Conservation (phyloP, 139 green algal species). For the Chlorella sp. region DNA sequence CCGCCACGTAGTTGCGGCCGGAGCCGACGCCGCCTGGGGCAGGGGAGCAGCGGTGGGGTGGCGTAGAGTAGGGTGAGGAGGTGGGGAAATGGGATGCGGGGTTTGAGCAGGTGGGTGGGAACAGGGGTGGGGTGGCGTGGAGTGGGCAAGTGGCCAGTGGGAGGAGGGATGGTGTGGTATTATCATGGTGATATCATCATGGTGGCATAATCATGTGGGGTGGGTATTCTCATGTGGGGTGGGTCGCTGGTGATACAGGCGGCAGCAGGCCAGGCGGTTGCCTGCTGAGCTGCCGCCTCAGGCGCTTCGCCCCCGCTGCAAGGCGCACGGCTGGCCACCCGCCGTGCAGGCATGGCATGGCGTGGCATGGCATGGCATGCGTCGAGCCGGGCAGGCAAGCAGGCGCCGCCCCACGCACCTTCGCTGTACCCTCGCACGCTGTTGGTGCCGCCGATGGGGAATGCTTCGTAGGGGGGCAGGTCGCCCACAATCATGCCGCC, state of each 20-base stretch:
- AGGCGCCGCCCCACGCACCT: constrained; percentile 34
- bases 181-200: too few relatives aligned
- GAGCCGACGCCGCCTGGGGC: constrained; percentile 81
- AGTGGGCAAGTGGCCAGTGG: not conserved
- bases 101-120: not conserved
- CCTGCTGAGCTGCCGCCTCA: not conserved
- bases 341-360: not conserved
- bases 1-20: constrained; percentile 83
- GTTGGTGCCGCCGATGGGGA: constrained; percentile 95
- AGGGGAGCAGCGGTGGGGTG: not conserved
- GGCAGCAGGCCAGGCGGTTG: too few relatives aligned
- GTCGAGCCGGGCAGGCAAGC: not conserved
- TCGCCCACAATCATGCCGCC: constrained; percentile 85
- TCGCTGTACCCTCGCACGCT: constrained; percentile 92
- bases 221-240: too few relatives aligned
- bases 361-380: not conserved
- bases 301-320: too few relatives aligned
- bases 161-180: not conserved
- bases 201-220: too few relatives aligned
- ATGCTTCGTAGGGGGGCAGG: constrained; percentile 97
- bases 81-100: not conserved
- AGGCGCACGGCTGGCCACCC: not conserved
- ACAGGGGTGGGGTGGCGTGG: too few relatives aligned
- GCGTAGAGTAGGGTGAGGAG: not conserved
- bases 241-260: too few relatives aligned